Evolutionary conservation across 2,329 filamentous ascomycete species (phyloP).

Genomic region (Zymoseptoria passerinii): DNA sequence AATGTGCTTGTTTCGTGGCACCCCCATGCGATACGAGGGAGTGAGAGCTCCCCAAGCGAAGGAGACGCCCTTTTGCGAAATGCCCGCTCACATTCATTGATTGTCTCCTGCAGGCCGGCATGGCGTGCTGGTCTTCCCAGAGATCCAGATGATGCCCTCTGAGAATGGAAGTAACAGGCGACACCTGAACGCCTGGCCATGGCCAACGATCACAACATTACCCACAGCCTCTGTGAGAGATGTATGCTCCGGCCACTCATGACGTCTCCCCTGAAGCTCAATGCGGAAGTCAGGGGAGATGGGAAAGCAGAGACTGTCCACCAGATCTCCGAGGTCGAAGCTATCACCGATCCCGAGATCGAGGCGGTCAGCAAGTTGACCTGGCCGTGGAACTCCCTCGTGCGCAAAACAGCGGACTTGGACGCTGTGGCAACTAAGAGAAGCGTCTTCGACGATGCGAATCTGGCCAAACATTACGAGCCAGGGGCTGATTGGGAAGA

Average conservation of each 20-base stretch:
- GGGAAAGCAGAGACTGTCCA: not conserved
- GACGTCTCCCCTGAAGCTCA: not conserved
- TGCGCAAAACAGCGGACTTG: not conserved
- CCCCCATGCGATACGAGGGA: not conserved
- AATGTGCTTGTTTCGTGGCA: not conserved
- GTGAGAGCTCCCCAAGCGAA: not conserved
- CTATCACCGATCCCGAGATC: not conserved
- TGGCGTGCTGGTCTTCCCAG: not conserved
- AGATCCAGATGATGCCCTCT: not conserved
- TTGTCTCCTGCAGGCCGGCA: not conserved
- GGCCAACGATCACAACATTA: not conserved
- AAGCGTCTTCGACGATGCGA: conserved; percentile 39
- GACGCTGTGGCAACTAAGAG: conserved; percentile 15
- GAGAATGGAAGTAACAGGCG: not conserved
- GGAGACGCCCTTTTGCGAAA: not conserved
- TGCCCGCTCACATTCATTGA: not conserved
- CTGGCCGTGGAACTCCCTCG: not conserved
- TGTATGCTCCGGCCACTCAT: not conserved
- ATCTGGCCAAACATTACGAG: conserved; percentile 34
- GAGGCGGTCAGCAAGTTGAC: not conserved
- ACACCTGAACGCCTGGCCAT: not conserved
- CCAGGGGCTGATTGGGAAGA: conserved; percentile 44
- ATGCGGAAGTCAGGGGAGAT: not conserved
- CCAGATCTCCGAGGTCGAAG: not conserved
- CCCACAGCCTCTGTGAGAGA: not conserved